A percentile compares a stretch with the other conserved stretches of the same genome.
phyloP scores from a whole-genome alignment of 1,284 basidiomycete genomes.

The Polyporus tsugae region DNA sequence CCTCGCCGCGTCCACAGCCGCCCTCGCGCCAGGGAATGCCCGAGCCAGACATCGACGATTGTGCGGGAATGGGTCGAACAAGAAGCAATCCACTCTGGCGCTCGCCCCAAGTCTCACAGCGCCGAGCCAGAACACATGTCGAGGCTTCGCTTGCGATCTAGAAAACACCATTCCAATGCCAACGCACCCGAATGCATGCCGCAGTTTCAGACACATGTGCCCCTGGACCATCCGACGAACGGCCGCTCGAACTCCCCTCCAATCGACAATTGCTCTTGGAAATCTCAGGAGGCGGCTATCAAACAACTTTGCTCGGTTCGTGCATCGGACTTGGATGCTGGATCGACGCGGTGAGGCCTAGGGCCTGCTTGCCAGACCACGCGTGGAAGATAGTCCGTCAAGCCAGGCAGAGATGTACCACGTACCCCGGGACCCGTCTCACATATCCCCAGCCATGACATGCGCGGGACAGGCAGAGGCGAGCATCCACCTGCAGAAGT shows the following conservation, averaged over 20 bases:
- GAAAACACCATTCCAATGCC: background rate
- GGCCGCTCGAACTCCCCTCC: background rate
- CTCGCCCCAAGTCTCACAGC: background rate
- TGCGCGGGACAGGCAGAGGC: background rate
- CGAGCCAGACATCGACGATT: conserved; percentile 22
- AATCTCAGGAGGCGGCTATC: conserved; percentile 2
- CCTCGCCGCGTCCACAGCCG: conserved; percentile 5
- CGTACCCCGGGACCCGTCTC: background rate
- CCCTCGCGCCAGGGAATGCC: conserved; percentile 17
- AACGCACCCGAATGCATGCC: background rate
- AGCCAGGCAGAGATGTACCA: background rate
- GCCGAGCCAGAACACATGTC: conserved; percentile 15
- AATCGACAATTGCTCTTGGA: background rate
- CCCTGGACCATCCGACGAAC: background rate
- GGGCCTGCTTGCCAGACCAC: background rate
- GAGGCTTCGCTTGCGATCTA: conserved; percentile 13
- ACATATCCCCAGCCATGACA: background rate
- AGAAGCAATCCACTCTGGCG: conserved; percentile 15
- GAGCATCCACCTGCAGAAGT: background rate
- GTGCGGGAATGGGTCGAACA: conserved; percentile 16
- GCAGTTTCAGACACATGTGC: conserved; percentile 2
- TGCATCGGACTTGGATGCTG: background rate
- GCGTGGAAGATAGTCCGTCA: background rate
- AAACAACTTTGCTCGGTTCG: background rate
- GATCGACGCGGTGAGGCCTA: background rate